Base-by-base conservation (phyloP, 768 basidiomycete genomes). In the Hypholoma fasciculare region DNA sequence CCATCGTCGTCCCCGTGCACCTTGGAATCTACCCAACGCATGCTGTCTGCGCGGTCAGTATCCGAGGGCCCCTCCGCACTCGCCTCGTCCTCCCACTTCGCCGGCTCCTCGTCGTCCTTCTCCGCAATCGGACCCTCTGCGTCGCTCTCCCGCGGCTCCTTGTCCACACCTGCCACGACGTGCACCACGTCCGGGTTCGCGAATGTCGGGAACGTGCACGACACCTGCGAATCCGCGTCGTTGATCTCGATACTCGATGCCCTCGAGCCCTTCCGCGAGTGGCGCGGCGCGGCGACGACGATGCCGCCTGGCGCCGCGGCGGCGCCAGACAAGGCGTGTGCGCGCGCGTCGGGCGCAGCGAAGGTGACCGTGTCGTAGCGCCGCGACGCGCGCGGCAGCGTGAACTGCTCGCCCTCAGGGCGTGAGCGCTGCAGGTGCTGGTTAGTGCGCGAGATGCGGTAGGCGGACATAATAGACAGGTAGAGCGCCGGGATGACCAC, bases 401-500 rank as follows among this genome's bases (percentile, higher is more conserved):
- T 60, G 44, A 65, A 61, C 7, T 60, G 58, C 34, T 59, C 63
- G 58, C 62, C 66, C 59, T 66, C 63, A 52, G 67, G 63, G 64
- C 73, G 70, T 20, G 77, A 68, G 48, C 77, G 72, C 60, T 72
- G 64, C 40, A 79, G 67, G 53, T 78, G 74, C 26, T 69, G 61
- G 53, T 76, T 73, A 34, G 72, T 76, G 49, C 71, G 72, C 55
- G 59, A 60, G 6, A 77, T 69, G 13, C 66, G 74, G 37, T 72
- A 46, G 49, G 80, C 68, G n/a, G 80, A 78, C 36, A 68, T 66
- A 23, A 78, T 67, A 4, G 85, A 83, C 12, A 86, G 67, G 59
- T 77, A 71, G 40, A 85, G 68, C 48, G 80, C 81, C 2, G 87
- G 87, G 14, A 86, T 66, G 3, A 78, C 71, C 9, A 83, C 67